Evolutionary conservation across 768 basidiomycete species (phyloP), one percentile per base, ranked within the genome.

Genomic region (Favolaschia claudopus): DNA sequence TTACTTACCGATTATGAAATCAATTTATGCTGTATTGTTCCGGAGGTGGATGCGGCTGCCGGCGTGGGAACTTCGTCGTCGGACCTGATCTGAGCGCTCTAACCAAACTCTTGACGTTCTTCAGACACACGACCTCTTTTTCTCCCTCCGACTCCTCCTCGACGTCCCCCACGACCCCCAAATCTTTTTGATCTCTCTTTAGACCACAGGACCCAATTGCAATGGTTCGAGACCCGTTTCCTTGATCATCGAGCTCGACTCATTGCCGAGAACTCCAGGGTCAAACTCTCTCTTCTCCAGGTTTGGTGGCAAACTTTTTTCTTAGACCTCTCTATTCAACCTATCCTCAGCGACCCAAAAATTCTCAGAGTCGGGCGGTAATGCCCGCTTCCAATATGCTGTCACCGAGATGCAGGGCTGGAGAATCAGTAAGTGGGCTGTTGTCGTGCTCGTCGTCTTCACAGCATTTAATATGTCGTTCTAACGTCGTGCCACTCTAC

Each of bases 321-420:
- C 36, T 29, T 44, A 28, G 32, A 27, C 29, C 19, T 59, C 42
- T 52, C 47, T 49, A 62, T 45, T 70, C 51, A 47, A 43, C 38
- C 40, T 65, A 33, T 55, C 58, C 19, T 33, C 67, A 95, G 94
- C 87, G 20, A 95, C 91, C 50, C 84, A 85, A 64, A 99, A 98
- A 82, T 84, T 82, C 70, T 89, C 93, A 5, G 83, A 88, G 65
- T 74, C 81, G 20, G 95, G 92, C 38, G 81, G 79, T 62, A 88
- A 93, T 85, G 82, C 79, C 59, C 84, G 85, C 55, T 88, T 85
- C 74, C 68, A 82, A 42, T 98, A 88, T 74, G 90, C 85, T 7
- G 83, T 97, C 38, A 89, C 92, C 42, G 96, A 98, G 77, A 99
- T 99, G 96, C 97, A 99, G 76, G 97, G 97, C 68, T 99, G 97